Base-by-base conservation (phyloP, 2,329 filamentous ascomycete genomes). In the Fusarium sp. region DNA sequence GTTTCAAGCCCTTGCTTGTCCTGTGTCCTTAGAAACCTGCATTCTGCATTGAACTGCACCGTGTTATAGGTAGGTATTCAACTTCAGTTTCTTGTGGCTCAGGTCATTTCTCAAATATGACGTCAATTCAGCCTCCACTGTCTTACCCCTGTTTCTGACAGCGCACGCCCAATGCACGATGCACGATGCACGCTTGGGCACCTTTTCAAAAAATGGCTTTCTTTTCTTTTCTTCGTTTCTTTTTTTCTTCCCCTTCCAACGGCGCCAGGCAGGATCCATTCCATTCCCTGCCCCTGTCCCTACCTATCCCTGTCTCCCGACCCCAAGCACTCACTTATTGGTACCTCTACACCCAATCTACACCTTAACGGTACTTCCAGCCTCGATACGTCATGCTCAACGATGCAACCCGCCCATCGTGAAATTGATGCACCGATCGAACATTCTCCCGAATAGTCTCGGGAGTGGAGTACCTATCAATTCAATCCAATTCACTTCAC, bases 61-160 rank as follows among this genome's bases (percentile, higher is more conserved):
- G 24, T 24, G 7, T 24, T 24, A 24, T 24, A 22, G 22, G 20
- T 22, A n/a, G n/a, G n/a, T n/a, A 48, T 64, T 51, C 35, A 43
- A 41, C 30, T 62, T 24, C 24, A 24, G 7, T 24, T 10, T 62
- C 41, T 47, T 58, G 52, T 60, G 53, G 58, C 40, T 41, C 51
- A 24, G 24, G 24, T 7, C 7, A 33, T 41, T 40, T 62, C 33
- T 46, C 32, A 20, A 47, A 41, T 30, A 68, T 68, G 65, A 68
- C 65, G 65, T 68, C 65, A 68, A 24, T 46, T 56, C 35, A 65
- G 61, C 62, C 62, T 65, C 55, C 56, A 43, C 59, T 22, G 22
- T 45, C 40, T 33, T 53, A 55, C 53, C 65, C 59, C 59, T 68
- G 65, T 62, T 59, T 32, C 43, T 65, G 60, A 68, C 65, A 68